These are phyloP conservation scores for Dichotomocladium elegans DNA, from an alignment of 371 early-diverging fungal genomes.

Conservation along the genomic window DNA sequence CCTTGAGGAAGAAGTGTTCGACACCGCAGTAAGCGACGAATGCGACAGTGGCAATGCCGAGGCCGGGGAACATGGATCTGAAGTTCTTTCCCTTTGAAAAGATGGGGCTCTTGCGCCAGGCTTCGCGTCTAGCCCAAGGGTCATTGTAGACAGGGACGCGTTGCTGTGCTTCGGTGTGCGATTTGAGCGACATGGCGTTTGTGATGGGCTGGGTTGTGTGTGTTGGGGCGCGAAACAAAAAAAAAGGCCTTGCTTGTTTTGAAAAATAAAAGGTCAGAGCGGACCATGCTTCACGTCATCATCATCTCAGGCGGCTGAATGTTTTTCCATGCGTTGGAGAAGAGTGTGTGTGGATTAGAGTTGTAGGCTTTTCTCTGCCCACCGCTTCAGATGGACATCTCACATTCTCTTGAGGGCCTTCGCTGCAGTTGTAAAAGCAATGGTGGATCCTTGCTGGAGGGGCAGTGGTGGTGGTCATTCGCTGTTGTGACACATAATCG, in stretches of 20 bases:
- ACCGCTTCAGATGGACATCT: no score
- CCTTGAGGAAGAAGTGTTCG: slow-evolving; percentile 61
- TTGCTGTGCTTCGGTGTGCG: slow-evolving; percentile 39
- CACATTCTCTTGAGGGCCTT: no score
- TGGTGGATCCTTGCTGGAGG: no score
- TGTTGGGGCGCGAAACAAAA: not conserved
- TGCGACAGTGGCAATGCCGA: slow-evolving; percentile 77
- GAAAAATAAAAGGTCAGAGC: not conserved
- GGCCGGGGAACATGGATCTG: slow-evolving; percentile 76
- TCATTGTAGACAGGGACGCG: slow-evolving; percentile 47
- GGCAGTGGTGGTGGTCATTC: no score
- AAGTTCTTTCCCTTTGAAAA: slow-evolving; percentile 64
- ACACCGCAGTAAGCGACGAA: slow-evolving; percentile 77
- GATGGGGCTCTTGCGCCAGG: slow-evolving; percentile 81
- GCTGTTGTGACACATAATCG: no score
- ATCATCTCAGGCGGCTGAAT: not conserved
- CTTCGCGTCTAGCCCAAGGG: slow-evolving; percentile 86
- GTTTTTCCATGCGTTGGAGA: no score
- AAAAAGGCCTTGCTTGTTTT: not conserved
- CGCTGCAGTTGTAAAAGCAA: no score
- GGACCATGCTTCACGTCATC: not conserved
- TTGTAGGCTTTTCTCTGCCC: no score
- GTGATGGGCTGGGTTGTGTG: not conserved
- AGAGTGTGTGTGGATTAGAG: not conserved
- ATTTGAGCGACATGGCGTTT: slow-evolving; percentile 4